Evolutionary conservation across 2,329 filamentous ascomycete species (phyloP), one percentile per base, ranked within the genome.

Genomic region (Neofusicoccum umdonicola): DNA sequence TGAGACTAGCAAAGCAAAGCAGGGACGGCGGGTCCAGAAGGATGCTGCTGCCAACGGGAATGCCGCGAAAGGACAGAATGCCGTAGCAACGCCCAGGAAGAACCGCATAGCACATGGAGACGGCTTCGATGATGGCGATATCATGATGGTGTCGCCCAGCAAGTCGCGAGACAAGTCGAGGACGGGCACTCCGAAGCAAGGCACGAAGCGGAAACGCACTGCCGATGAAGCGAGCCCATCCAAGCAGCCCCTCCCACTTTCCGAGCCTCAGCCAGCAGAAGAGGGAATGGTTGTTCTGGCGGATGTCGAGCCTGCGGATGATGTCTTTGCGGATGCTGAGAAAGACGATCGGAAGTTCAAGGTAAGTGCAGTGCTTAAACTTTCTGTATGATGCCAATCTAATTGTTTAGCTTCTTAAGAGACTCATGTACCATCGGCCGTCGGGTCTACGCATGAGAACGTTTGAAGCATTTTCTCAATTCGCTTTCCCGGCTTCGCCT

Each of bases 101-200:
- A 83, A 82, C 34, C 87, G 84, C 73, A 77, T 80, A 1, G 85
- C 85, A 77, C 27, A 81, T 84, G 1, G 89, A 1, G 91, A 95
- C 76, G 91, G 91, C 0, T 95, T 95, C 70, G 90, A 93, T 66
- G 87, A 91, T 66, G 82, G 84, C 63, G 85, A 89, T 70, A 81
- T 88, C 8, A 74, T 83, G 64, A 78, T 83, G 67, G 73, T 81
- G 1, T 87, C 85, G 2, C 85, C 85, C 3, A 85, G 81, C 61
- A 87, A 83, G 68, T 68, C 73, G 4, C 76, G 74, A 54, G 76
- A 77, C 8, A 80, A 78, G 67, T 78, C 79, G 5, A 86, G 83
- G 71, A 78, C 82, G 48, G 74, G 75, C 11, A 88, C 86, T 1
- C 91, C 91, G 0, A 89, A 88, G 56, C 81, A 80, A 66, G 80